Percentiles rank a stretch among this genome's conserved stretches.
phyloP scores from a whole-genome alignment of 805 yeast genomes.

The Barnettozyma populi region DNA sequence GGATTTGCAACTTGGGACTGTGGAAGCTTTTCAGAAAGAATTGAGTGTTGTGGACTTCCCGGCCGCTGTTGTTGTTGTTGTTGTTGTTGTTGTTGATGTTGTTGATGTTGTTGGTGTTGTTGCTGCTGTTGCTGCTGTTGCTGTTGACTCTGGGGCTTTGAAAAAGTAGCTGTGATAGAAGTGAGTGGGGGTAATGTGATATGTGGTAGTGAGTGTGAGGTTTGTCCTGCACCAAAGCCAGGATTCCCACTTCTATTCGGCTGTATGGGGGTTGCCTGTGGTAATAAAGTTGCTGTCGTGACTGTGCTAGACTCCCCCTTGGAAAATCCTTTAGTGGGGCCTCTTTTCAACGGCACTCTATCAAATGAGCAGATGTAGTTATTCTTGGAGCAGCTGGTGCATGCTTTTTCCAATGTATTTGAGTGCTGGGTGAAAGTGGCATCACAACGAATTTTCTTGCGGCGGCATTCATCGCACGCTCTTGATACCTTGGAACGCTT shows the following conservation, averaged over 20 bases:
- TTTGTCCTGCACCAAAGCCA: slow-evolving; percentile 2
- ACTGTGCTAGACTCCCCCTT: slow-evolving; percentile 1
- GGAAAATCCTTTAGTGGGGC: slow-evolving; percentile 70
- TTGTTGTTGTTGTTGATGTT: background rate
- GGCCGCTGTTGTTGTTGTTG: slow-evolving; percentile 7
- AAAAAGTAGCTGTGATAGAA: slow-evolving; percentile 7
- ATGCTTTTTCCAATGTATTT: slow-evolving; percentile 43
- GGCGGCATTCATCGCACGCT: slow-evolving; percentile 77
- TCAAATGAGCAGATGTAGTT: slow-evolving; percentile 62
- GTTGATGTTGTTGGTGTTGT: slow-evolving; percentile 7
- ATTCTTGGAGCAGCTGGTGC: slow-evolving; percentile 58
- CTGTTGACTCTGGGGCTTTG: background rate
- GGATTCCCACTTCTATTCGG: slow-evolving; percentile 4
- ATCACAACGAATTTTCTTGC: slow-evolving; percentile 68
- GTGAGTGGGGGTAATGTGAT: slow-evolving; percentile 12
- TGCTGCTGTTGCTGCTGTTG: slow-evolving; percentile 7
- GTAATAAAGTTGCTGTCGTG: background rate
- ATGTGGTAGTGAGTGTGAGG: background rate
- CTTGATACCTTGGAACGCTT: slow-evolving; percentile 70
- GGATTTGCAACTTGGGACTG: background rate
- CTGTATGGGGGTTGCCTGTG: background rate
- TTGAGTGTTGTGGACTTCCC: slow-evolving; percentile 6
- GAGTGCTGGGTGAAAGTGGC: slow-evolving; percentile 45
- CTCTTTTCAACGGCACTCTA: slow-evolving; percentile 69
- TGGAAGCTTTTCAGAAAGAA: background rate